Conservation (phyloP, 139 green algal genomes). For the Haematococcus sp. region DNA sequence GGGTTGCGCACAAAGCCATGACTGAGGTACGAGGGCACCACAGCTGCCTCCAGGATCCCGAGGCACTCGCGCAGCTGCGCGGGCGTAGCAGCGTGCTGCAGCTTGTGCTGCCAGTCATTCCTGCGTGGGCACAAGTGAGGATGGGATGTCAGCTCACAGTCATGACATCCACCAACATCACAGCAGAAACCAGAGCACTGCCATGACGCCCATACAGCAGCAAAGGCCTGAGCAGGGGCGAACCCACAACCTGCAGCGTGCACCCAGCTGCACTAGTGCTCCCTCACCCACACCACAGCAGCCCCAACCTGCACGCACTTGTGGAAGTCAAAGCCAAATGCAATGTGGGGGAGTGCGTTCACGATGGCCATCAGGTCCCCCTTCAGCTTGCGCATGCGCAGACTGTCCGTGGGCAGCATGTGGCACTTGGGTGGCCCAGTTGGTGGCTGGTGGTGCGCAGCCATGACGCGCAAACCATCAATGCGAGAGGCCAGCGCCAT, state of each 20-base stretch:
- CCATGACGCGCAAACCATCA: background rate
- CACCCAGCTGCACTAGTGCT: background rate
- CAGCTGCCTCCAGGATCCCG: background rate
- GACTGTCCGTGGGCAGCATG: background rate
- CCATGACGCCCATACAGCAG: too few species aligned
- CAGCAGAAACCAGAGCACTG: too few species aligned
- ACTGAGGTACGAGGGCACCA: slow-evolving; percentile 1
- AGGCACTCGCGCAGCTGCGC: slow-evolving; percentile 1
- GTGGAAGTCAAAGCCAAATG: slow-evolving; percentile 12
- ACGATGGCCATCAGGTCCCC: slow-evolving; percentile 43
- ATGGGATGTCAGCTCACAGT: background rate
- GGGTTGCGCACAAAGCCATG: slow-evolving; percentile 1
- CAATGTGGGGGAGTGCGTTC: slow-evolving; percentile 34
- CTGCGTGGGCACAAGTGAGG: background rate
- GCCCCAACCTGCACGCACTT: slow-evolving; percentile 5
- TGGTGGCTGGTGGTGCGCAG: background rate
- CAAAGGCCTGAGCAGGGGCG: too few species aligned
- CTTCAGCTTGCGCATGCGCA: slow-evolving; percentile 34
- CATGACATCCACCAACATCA: too few species aligned
- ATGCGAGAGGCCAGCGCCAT: background rate
- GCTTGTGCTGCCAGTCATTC: background rate
- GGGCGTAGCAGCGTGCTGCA: slow-evolving; percentile 6
- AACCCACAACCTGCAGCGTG: too few species aligned
- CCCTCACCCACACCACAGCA: background rate
- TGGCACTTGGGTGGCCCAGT: background rate